phyloP scores from a whole-genome alignment of 2,329 filamentous ascomycete genomes.

The Leptographium lundbergii region DNA sequence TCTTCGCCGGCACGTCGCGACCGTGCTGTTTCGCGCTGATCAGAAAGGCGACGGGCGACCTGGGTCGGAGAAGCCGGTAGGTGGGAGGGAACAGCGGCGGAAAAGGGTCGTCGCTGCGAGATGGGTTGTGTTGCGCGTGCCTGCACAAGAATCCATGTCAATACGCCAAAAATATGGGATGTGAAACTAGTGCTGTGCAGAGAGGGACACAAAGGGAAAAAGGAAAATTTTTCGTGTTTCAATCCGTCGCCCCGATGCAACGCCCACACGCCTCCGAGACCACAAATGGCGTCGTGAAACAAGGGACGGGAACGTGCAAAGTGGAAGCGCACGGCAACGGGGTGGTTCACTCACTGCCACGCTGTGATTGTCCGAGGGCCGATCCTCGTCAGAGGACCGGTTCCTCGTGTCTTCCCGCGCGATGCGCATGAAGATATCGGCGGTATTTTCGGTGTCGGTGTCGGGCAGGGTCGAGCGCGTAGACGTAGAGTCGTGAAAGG shows the following conservation, averaged over 20 bases:
- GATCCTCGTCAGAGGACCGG: constrained; percentile 23
- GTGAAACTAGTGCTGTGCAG: no score
- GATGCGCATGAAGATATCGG: constrained; percentile 47
- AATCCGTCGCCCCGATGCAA: not conserved
- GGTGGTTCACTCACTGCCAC: constrained; percentile 30
- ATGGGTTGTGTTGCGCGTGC: constrained; percentile 32
- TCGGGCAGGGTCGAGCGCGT: constrained; percentile 12
- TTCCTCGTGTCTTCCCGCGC: constrained; percentile 38
- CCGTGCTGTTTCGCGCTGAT: constrained; percentile 38
- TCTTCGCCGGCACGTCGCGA: constrained; percentile 28
- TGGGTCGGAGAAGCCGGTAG: constrained; percentile 37
- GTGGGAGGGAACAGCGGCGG: constrained; percentile 34
- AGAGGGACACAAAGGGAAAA: not conserved
- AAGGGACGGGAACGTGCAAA: not conserved
- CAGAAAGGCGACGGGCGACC: constrained; percentile 40
- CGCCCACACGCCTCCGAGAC: not conserved
- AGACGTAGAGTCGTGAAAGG: not conserved
- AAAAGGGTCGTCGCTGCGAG: constrained; percentile 39
- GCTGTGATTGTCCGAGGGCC: constrained; percentile 23
- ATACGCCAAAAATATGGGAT: not conserved
- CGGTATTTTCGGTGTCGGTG: constrained; percentile 37
- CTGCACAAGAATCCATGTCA: constrained; percentile 18
- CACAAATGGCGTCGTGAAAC: not conserved
- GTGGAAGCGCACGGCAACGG: not conserved
- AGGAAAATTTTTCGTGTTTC: not conserved